A percentile compares a stretch with the other conserved stretches of the same genome.
phyloP scores from a whole-genome alignment of 768 basidiomycete genomes.

The Cystofilobasidium macerans region DNA sequence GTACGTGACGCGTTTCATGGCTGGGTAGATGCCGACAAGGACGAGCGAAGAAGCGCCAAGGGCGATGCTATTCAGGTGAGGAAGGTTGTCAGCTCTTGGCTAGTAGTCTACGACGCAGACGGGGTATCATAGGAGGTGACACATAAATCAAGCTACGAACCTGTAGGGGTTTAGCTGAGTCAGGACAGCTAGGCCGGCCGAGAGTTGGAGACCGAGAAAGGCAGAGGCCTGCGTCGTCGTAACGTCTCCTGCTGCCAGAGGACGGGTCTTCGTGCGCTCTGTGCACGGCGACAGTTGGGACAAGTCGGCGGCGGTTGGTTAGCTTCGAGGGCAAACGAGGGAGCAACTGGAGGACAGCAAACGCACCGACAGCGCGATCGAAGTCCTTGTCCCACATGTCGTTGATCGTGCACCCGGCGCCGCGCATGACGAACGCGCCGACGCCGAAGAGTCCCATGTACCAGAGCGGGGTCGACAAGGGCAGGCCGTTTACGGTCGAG shows the following conservation, averaged over 20 bases:
- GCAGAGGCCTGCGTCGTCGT: slow-evolving; percentile 59
- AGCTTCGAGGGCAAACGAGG: neutral
- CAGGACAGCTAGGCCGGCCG: slow-evolving; percentile 69
- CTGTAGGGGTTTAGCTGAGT: slow-evolving; percentile 92
- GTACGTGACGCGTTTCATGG: slow-evolving; percentile 93
- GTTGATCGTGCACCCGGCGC: slow-evolving; percentile 96
- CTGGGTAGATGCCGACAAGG: slow-evolving; percentile 76
- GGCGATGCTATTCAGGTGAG: slow-evolving; percentile 52
- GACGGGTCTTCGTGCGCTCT: slow-evolving; percentile 81
- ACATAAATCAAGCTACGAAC: slow-evolving; percentile 41
- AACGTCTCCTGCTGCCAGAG: slow-evolving; percentile 74
- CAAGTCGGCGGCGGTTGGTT: no score
- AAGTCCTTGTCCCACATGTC: slow-evolving; percentile 95
- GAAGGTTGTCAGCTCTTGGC: neutral
- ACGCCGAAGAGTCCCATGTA: slow-evolving; percentile 75
- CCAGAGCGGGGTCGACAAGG: slow-evolving; percentile 56
- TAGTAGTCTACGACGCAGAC: no score
- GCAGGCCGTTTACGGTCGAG: slow-evolving; percentile 61
- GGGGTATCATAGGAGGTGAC: neutral
- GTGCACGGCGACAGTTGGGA: neutral
- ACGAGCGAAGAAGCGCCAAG: slow-evolving; percentile 85
- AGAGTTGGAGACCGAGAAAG: slow-evolving; percentile 73
- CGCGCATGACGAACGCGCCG: slow-evolving; percentile 90
- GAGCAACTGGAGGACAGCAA: neutral
- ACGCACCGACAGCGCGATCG: slow-evolving; percentile 79